Conservation (phyloP, 1,284 basidiomycete species). For the Hymenochaete sp. region DNA sequence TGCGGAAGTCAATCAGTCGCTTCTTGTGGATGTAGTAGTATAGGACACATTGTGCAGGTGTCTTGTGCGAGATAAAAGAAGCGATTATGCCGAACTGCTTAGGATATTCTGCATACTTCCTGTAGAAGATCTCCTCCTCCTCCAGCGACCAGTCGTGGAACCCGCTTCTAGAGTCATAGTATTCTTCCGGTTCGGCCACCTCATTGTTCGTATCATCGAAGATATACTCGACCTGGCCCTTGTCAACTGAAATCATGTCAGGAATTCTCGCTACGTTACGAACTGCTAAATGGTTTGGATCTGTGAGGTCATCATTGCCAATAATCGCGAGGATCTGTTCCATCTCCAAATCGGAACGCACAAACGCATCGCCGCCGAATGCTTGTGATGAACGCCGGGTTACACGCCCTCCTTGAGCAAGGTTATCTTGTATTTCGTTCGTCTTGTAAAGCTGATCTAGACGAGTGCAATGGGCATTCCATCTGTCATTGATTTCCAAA, state of each 20-base stretch:
- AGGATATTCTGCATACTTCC: conserved; percentile 77
- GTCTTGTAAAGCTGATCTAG: conserved; percentile 44
- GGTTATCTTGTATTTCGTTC: conserved; percentile 32
- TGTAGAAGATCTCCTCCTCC: conserved; percentile 74
- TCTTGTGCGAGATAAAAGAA: conserved; percentile 76
- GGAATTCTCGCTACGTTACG: conserved; percentile 87
- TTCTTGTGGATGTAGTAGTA: conserved; percentile 97
- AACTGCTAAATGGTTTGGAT: conserved; percentile 80
- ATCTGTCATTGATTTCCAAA: conserved; percentile 55
- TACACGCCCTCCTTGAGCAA: conserved; percentile 45
- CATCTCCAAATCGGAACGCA: conserved; percentile 93
- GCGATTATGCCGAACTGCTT: conserved; percentile 94
- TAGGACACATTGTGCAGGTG: conserved; percentile 80
- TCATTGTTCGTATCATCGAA: conserved; percentile 84
- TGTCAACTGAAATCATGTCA: conserved; percentile 78
- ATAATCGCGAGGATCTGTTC: conserved; percentile 92
- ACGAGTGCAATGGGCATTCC: conserved; percentile 60
- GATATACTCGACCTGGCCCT: conserved; percentile 49
- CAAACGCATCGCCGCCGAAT: conserved; percentile 77
- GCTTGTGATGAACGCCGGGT: conserved; percentile 71
- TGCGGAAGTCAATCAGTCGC: conserved; percentile 68
- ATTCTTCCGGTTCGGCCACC: conserved; percentile 70
- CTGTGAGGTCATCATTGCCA: conserved; percentile 86
- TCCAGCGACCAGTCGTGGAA: conserved; percentile 82
- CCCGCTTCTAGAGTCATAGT: conserved; percentile 66